Percentiles rank a stretch among this genome's conserved stretches.
These are phyloP conservation scores for Colletotrichum paranaense DNA, from an alignment of 2,329 filamentous ascomycete species.

Conservation along the genomic window DNA sequence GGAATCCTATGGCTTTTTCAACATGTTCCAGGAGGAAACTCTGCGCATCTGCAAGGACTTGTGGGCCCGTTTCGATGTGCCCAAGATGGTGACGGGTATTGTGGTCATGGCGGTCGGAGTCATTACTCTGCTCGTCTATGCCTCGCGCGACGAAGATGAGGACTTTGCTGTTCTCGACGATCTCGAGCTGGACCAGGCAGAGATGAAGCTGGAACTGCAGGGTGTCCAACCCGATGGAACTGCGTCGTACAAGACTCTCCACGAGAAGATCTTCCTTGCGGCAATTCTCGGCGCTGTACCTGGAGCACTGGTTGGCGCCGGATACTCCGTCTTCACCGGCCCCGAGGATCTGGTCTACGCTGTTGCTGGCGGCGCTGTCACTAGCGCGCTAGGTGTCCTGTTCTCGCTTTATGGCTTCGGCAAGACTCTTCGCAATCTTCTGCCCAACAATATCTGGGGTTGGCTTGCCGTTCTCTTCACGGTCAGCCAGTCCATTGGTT, in stretches of 20 bases:
- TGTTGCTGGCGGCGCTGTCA: conserved; percentile 54
- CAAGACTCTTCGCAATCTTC: conserved; percentile 60
- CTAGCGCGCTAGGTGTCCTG: conserved; percentile 55
- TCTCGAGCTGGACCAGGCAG: conserved; percentile 68
- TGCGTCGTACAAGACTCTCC: conserved; percentile 49
- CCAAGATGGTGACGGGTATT: conserved; percentile 86
- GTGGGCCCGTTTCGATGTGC: conserved; percentile 93
- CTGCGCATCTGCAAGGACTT: conserved; percentile 82
- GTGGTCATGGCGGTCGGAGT: conserved; percentile 76
- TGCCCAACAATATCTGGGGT: conserved; percentile 87
- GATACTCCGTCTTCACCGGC: conserved; percentile 47
- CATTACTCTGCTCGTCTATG: conserved; percentile 77
- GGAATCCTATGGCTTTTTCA: conserved; percentile 68
- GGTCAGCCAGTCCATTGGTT: conserved; percentile 88
- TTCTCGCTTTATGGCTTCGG: conserved; percentile 55
- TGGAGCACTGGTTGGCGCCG: conserved; percentile 46
- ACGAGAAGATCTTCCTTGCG: conserved; percentile 51
- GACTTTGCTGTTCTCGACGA: conserved; percentile 66
- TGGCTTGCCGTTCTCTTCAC: conserved; percentile 86
- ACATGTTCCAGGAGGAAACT: conserved; percentile 81
- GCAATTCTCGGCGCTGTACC: conserved; percentile 49
- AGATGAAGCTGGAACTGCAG: conserved; percentile 67
- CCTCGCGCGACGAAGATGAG: conserved; percentile 67
- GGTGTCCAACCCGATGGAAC: conserved; percentile 43
- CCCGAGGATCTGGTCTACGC: conserved; percentile 46